Conservation (phyloP, 2,329 filamentous ascomycete species). For the Aureobasidium leucospermi region DNA sequence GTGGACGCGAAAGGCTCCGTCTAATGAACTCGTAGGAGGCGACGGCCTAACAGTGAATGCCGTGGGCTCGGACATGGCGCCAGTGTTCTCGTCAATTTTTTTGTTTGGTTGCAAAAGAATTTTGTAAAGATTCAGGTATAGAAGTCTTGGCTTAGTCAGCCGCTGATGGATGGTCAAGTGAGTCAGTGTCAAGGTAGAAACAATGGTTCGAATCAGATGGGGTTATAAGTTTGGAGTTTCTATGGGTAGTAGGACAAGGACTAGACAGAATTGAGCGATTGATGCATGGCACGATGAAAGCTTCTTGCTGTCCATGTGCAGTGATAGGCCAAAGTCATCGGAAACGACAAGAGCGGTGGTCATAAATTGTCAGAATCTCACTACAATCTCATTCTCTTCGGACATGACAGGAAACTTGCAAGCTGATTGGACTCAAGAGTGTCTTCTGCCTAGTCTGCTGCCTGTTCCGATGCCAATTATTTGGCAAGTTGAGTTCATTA, state of each 20-base stretch:
- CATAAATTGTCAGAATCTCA: too few species aligned
- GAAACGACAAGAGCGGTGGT: too few species aligned
- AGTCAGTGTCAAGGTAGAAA: neutral
- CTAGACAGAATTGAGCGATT: too few species aligned
- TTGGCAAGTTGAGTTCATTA: neutral
- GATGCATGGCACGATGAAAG: too few species aligned
- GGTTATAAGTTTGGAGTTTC: too few species aligned
- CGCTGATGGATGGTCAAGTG: neutral
- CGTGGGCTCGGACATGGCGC: conserved; percentile 13
- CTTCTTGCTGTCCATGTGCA: too few species aligned
- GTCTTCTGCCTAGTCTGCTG: neutral
- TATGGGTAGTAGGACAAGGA: too few species aligned
- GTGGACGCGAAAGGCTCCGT: conserved; percentile 53
- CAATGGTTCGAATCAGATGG: too few species aligned
- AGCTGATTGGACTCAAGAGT: neutral
- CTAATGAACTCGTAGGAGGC: conserved; percentile 40
- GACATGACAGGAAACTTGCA: too few species aligned
- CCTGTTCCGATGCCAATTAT: neutral
- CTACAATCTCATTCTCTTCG: too few species aligned
- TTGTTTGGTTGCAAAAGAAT: neutral
- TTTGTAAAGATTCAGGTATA: conserved; percentile 8
- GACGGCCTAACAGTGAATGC: conserved; percentile 49
- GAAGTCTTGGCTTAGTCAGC: conserved; percentile 12
- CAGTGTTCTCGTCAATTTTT: neutral
- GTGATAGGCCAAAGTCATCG: too few species aligned